Evolutionary conservation across 2,329 filamentous ascomycete species (phyloP).

Genomic region (Aspergillus glaucus): DNA sequence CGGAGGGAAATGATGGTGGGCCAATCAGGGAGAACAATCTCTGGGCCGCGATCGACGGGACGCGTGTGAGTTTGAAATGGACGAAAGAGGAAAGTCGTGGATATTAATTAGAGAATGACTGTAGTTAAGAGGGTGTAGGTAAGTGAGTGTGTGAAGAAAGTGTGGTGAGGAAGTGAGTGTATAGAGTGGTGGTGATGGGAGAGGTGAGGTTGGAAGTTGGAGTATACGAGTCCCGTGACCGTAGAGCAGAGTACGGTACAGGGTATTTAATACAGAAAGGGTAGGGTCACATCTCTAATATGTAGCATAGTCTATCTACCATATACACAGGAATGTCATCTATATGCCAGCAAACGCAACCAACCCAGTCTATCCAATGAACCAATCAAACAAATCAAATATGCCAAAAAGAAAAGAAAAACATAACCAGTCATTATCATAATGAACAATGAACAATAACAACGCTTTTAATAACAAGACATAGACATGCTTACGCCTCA

Average conservation of each 20-base stretch:
- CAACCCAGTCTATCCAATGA: conserved; percentile 1
- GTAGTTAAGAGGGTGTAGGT: not conserved
- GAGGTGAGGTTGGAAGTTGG: not conserved
- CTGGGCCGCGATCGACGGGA: not conserved
- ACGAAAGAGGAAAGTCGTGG: not conserved
- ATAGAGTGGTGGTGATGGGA: not conserved
- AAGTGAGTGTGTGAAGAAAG: not conserved
- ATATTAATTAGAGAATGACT: not conserved
- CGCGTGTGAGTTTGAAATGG: not conserved
- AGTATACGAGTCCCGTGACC: not conserved
- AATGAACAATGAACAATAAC: conserved; percentile 1
- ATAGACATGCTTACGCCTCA: conserved; percentile 43
- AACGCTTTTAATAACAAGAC: not conserved
- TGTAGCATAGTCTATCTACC: too few relatives aligned
- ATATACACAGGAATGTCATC: too few relatives aligned
- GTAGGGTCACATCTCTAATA: too few relatives aligned
- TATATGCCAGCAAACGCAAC: too few relatives aligned
- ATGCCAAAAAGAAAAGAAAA: not conserved
- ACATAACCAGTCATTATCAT: conserved; percentile 3
- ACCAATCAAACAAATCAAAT: too few relatives aligned
- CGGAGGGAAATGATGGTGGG: not conserved
- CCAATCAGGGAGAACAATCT: not conserved
- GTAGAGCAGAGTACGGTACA: too few relatives aligned
- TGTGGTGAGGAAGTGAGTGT: too few relatives aligned
- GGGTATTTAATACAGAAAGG: too few relatives aligned